Evolutionary conservation across 805 yeast species (phyloP), one percentile per base, ranked within the genome.

Genomic region (Kockiozyma suomiensis): DNA sequence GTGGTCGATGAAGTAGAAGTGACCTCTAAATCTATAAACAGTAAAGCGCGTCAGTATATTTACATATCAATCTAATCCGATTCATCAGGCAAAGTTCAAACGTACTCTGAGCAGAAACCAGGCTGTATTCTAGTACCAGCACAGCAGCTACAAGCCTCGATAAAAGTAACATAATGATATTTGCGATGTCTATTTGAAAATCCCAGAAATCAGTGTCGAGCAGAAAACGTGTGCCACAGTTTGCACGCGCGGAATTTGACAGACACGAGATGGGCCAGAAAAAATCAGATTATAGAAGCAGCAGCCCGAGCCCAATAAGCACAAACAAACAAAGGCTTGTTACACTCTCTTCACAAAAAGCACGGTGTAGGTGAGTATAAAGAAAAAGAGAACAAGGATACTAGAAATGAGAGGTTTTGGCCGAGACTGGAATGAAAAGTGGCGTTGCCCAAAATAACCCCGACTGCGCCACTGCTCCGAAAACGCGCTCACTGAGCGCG

Each of bases 51-150:
- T 33, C 42, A 13, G 42, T 38, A 38, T 13, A 15, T 17, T 17
- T 38, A 10, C 6, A 7, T 38, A 6, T 5, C 41, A 15, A n/a
- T n/a, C n/a, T 15, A 15, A 5, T 38, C 17, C 41, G 17, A 38
- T 38, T 8, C 8, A 13, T 15, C 19, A 17, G 42, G 42, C 2
- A 38, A 23, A n/a, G n/a, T 13, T 13, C 7, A n/a, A 13, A 28
- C 43, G 13, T 42, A 53, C 56, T 40, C 26, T 33, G 50, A 26
- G 50, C 56, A 33, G 37, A 25, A 3, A 33, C 56, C n/a, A 45
- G 33, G 26, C 26, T 32, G 6, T 15, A 26, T 10, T 32, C 49
- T 19, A 45, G 35, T 45, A 35, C 42, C 10, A 38, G 45, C 50
- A 19, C 50, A 35, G 23, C 12, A 4, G 26, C 23, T 7, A 33